Percentiles rank a stretch among this genome's conserved stretches.
phyloP scores from a whole-genome alignment of 192 early-diverging fungal genomes.

The Entomortierella parvispora region DNA sequence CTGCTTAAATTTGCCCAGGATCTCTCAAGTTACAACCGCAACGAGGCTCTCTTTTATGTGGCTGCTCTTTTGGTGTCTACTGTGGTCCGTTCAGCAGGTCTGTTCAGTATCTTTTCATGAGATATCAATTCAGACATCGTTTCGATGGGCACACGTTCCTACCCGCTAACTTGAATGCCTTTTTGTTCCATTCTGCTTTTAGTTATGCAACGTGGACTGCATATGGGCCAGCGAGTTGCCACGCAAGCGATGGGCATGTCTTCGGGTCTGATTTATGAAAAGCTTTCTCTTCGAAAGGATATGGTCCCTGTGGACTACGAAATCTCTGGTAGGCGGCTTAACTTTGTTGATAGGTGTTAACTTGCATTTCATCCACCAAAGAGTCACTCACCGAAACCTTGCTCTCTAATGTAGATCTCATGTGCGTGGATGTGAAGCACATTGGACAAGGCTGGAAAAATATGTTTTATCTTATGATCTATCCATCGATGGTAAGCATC shows the following conservation, averaged over 20 bases:
- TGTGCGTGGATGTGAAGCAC: constrained; percentile 36
- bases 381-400: constrained; percentile 1
- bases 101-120: neutral
- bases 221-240: constrained; percentile 34
- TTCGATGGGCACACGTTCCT: too few species aligned
- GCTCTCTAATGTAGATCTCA: constrained; percentile 13
- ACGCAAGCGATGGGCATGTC: constrained; percentile 50
- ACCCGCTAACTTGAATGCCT: too few species aligned
- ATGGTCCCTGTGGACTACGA: constrained; percentile 50
- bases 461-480: constrained; percentile 36
- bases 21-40: constrained; percentile 40
- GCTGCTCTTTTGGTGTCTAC: constrained; percentile 28
- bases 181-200: neutral
- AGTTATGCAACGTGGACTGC: constrained; percentile 45
- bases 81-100: constrained; percentile 35
- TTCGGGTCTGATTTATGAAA: constrained; percentile 42
- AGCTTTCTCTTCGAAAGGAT: constrained; percentile 44
- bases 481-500: constrained; percentile 10
- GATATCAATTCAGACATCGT: too few species aligned
- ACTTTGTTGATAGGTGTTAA: neutral
- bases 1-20: constrained; percentile 33
- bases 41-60: constrained; percentile 46
- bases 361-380: too few species aligned
- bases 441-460: constrained; percentile 47
- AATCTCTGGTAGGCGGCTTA: constrained; percentile 19